Base-by-base conservation (phyloP, 208 protist species). In the Wallacemonas rigidus region DNA sequence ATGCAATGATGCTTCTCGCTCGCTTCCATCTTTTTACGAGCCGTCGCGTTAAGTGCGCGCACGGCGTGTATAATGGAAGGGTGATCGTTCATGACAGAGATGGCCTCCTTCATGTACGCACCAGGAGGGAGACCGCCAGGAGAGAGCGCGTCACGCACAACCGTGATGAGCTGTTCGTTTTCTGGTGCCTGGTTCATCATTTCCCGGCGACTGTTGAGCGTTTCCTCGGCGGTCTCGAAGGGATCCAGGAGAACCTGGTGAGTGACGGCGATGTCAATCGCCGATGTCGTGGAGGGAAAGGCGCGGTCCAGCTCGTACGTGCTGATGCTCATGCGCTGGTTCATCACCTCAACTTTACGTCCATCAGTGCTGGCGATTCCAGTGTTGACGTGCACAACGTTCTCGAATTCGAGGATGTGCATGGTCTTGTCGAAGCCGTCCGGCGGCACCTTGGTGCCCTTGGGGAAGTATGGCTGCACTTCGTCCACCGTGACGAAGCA, bases 71-170 rank as follows among this genome's bases (percentile, higher is more conserved):
- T 86, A 9, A 97, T 82, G 38, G 85, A 77, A 11, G 74, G 61
- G 69, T 86, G 77, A 44, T 81, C 69, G 11, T 72, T 71, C 87
- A 95, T 94, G 47, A 76, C 68, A 11, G 75, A 62, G 36, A 97
- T 91, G 4, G 89, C 90, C 58, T 89, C 87, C 79, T 95, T 97
- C 75, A 93, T 83, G 75, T 95, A 97, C 40, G 67, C 76, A 15
- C 92, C 92, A 40, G 92, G 87, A 35, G 80, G 88, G 50, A 91
- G 74, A 1, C 82, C 89, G 54, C 81, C 79, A 39, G 82, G 80
- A n/a, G 85, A 91, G n/a, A 97, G 76, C 6, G 87, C 85, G 44
- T 82, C 61, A 9, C 76, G 75, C 76, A 97, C 56, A 4, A 81
- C 71, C 0, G 54, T 65, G 47, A 97, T 88, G 51, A 94, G 83